These are phyloP conservation scores for Cryptococcus neoformans DNA, from an alignment of 1,284 basidiomycete species.

Conservation along the genomic window DNA sequence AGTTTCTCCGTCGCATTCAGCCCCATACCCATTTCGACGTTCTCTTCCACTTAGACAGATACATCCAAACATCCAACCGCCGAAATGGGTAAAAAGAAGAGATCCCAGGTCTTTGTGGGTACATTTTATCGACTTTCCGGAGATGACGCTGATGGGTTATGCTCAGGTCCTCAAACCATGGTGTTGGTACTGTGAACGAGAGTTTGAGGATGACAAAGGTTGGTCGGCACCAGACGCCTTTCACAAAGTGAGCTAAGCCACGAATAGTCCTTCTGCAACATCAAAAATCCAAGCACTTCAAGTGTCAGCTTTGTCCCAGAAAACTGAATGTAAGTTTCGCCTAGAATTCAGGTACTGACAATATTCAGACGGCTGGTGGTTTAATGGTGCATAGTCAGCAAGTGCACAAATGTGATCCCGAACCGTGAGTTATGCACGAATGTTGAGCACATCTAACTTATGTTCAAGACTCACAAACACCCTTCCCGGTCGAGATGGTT, in stretches of 20 bases:
- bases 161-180: conserved; percentile 77
- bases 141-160: not conserved
- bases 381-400: conserved; percentile 98
- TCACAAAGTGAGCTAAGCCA: not conserved
- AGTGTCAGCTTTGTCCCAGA: conserved; percentile 92
- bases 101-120: conserved; percentile 45
- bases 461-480: conserved; percentile 84
- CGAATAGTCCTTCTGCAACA: conserved; percentile 89
- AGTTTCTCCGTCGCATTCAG: no score
- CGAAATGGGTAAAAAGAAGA: conserved; percentile 50
- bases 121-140: not conserved
- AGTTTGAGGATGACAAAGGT: conserved; percentile 98
- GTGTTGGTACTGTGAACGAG: conserved; percentile 99
- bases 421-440: conserved; percentile 63
- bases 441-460: conserved; percentile 2
- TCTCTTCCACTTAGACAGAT: not conserved
- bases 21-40: no score
- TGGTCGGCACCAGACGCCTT: not conserved
- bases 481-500: conserved; percentile 91
- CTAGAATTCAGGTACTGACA: not conserved
- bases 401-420: conserved; percentile 96
- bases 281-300: conserved; percentile 99
- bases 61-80: not conserved
- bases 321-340: conserved; percentile 63
- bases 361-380: conserved; percentile 71